Base-by-base conservation (phyloP, 495 filamentous ascomycete genomes). In the Penicillium mononematosum region DNA sequence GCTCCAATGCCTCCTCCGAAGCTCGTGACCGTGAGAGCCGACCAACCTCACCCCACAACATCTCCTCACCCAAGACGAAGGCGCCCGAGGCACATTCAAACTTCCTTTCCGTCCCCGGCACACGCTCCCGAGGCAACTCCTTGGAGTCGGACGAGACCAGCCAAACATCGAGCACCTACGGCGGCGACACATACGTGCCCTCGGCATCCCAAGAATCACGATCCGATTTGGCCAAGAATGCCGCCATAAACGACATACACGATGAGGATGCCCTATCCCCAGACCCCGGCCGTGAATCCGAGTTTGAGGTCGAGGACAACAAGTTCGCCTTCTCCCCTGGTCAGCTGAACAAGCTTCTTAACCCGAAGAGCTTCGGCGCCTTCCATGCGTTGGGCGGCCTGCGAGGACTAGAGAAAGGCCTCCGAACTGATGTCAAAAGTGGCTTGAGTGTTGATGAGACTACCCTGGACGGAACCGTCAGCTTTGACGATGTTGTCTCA, bases 31-130 rank as follows among this genome's bases (percentile, higher is more conserved):
- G 77, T 64, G 88, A 68, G 55, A 89, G 86, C 65, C 78, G 90
- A 52, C 92, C 91, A n/a, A 91, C 88, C 0, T 96, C 91, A 43
- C 88, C 91, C 0, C 92, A 96, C 71, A 95, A 96, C 73, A 72
- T 96, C 50, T 92, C 90, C 6, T 92, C 88, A 14, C 89, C 87
- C 2, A 74, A 80, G 17, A 70, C 75, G 25, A 80, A 81, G 60
- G 70, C 70, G 59, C 69, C 72, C 14, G 78, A 83, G 36, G 45
- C 72, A 39, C 70, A 81, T 54, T 81, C 83, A 31, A 81, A 82
- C 56, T 88, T 83, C 65, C 75, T 89, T 6, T 75, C 83, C 0
- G 86, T 89, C 0, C 86, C 86, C 11, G 80, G 78, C 11, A 61
- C 72, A 0, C 78, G 84, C 34, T 88, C 85, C 53, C 79, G 86